Evolutionary conservation across 1,284 basidiomycete species (phyloP).

Genomic region (Pascua sp.): DNA sequence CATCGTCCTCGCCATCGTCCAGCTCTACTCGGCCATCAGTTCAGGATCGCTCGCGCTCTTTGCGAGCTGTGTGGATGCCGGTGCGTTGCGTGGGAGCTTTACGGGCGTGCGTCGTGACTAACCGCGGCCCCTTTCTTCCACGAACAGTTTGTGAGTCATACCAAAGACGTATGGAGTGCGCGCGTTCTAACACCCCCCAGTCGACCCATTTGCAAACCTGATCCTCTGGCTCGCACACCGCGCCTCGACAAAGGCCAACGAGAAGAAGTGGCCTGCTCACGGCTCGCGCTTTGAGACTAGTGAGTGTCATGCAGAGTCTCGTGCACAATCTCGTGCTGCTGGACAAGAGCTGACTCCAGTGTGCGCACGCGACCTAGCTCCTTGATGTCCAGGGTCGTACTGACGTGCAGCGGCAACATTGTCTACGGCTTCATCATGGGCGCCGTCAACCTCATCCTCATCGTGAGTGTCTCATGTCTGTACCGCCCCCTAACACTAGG

Average conservation of each 20-base stretch:
- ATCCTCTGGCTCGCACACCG: constrained; percentile 77
- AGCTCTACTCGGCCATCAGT: constrained; percentile 73
- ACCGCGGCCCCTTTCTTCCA: neutral
- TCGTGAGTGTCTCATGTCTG: constrained; percentile 21
- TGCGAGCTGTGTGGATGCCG: constrained; percentile 82
- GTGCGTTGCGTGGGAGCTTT: constrained; percentile 16
- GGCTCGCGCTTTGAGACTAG: constrained; percentile 87
- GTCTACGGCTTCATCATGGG: constrained; percentile 64
- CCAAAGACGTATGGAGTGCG: neutral
- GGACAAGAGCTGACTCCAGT: constrained; percentile 11
- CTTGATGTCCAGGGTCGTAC: neutral
- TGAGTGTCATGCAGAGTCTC: constrained; percentile 17
- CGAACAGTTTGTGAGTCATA: constrained; percentile 23
- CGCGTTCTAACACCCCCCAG: constrained; percentile 9
- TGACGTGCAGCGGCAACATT: constrained; percentile 63
- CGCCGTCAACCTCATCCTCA: constrained; percentile 41
- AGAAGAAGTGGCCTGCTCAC: constrained; percentile 85
- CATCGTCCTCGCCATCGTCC: constrained; percentile 57
- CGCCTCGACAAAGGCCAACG: constrained; percentile 68
- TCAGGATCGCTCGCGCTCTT: constrained; percentile 81
- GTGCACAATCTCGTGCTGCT: neutral
- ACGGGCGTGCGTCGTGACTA: neutral
- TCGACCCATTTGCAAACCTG: constrained; percentile 87
- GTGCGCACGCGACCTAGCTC: constrained; percentile 6
- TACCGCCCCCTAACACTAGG: constrained; percentile 38